Evolutionary conservation across 208 protist genomes (phyloP).

Genomic region (Leishmania amazonensis): DNA sequence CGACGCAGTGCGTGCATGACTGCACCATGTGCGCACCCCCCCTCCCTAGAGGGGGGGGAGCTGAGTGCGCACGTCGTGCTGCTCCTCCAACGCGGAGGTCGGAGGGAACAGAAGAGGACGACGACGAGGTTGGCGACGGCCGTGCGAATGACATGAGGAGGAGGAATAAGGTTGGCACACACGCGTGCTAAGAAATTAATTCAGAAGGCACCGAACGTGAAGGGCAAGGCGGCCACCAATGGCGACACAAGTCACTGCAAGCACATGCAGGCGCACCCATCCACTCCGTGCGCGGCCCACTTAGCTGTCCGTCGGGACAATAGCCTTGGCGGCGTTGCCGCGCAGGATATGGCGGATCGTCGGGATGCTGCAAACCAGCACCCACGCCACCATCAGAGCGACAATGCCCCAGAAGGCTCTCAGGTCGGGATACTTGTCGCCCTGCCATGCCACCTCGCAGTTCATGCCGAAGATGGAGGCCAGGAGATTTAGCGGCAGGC

Average conservation of each 20-base stretch:
- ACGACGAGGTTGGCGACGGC: not conserved
- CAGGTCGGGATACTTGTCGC: slow-evolving; percentile 54
- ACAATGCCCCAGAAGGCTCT: slow-evolving; percentile 67
- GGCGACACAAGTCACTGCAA: too few species aligned
- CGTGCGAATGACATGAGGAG: not conserved
- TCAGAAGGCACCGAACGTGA: not conserved
- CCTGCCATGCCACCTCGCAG: slow-evolving; percentile 80
- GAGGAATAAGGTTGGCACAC: not conserved
- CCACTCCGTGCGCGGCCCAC: not conserved
- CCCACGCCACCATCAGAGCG: slow-evolving; percentile 66
- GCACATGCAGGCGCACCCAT: not conserved
- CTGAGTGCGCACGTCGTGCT: not conserved
- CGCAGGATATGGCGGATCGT: slow-evolving; percentile 39
- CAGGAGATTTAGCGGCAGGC: slow-evolving; percentile 86
- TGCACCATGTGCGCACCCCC: not conserved
- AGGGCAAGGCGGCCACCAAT: not conserved
- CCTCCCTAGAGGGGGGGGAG: not conserved
- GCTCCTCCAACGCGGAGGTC: not conserved
- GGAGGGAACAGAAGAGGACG: not conserved
- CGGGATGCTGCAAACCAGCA: slow-evolving; percentile 58
- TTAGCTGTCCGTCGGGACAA: slow-evolving; percentile 54
- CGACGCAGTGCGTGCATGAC: too few species aligned
- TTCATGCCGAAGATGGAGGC: slow-evolving; percentile 93
- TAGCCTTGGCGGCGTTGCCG: slow-evolving; percentile 51
- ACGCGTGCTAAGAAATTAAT: not conserved